These are phyloP conservation scores for Colletotrichum sp. DNA, from an alignment of 2,329 filamentous ascomycete species.

Conservation along the genomic window DNA sequence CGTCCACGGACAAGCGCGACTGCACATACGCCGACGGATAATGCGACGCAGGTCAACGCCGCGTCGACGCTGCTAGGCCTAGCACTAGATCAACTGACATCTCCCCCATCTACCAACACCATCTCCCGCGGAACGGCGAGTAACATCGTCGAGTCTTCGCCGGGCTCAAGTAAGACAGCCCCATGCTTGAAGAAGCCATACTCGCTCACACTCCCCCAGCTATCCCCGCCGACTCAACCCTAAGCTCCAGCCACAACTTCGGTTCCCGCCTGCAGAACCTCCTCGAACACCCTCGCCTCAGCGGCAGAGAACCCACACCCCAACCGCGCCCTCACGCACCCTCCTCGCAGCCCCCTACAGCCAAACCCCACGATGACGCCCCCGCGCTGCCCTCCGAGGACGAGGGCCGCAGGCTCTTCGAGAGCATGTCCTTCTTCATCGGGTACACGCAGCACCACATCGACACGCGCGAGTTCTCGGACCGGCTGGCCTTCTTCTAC, in stretches of 20 bases:
- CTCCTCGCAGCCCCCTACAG: neutral
- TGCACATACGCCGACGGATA: neutral
- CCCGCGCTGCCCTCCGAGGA: slow-evolving; percentile 17
- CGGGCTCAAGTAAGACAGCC: neutral
- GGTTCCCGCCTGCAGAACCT: slow-evolving; percentile 23
- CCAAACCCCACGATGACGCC: neutral
- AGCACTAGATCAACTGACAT: neutral
- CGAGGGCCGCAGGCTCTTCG: slow-evolving; percentile 22
- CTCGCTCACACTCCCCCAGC: neutral
- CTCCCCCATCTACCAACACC: neutral
- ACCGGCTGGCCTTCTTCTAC: slow-evolving; percentile 14
- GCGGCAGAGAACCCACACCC: neutral
- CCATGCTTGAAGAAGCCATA: neutral
- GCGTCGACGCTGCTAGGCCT: slow-evolving; percentile 3
- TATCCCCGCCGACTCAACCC: slow-evolving; percentile 20
- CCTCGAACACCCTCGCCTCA: slow-evolving; percentile 18
- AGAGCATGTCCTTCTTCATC: slow-evolving; percentile 25
- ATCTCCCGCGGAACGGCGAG: neutral
- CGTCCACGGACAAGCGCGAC: neutral
- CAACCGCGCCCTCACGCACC: neutral
- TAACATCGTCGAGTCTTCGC: neutral
- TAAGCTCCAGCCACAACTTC: slow-evolving; percentile 23
- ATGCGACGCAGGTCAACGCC: slow-evolving; percentile 10
- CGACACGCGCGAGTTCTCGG: slow-evolving; percentile 24
- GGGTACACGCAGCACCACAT: slow-evolving; percentile 28